phyloP scores from a whole-genome alignment of 1,139 yeast species.

The Kluyveromyces sp. region DNA sequence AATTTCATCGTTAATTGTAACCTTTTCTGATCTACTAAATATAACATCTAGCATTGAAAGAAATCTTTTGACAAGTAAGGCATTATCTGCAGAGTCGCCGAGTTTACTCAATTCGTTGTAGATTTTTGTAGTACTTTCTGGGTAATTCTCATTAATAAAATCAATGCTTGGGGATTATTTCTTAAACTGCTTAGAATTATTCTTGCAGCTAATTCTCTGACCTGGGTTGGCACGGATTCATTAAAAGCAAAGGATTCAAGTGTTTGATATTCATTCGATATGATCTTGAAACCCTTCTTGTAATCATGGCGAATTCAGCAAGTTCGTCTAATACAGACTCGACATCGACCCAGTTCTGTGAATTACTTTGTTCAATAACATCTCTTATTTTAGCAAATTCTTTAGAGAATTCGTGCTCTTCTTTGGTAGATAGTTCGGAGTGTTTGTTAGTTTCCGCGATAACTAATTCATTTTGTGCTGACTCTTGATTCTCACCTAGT shows the following conservation, averaged over 20 bases:
- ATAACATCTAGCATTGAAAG: conserved; percentile 23
- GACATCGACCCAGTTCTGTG: conserved; percentile 15
- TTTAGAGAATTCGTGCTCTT: conserved; percentile 18
- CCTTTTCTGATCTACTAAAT: conserved; percentile 8
- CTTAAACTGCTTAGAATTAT: conserved; percentile 53
- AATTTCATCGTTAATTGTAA: conserved; percentile 11
- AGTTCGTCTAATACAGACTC: conserved; percentile 22
- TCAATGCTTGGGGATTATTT: conserved; percentile 64
- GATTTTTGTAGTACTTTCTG: conserved; percentile 8
- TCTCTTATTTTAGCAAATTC: conserved; percentile 16
- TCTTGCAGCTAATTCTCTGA: conserved; percentile 42
- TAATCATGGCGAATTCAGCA: conserved; percentile 30
- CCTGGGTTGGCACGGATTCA: conserved; percentile 12
- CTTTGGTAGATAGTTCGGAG: background rate
- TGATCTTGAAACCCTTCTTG: conserved; percentile 28
- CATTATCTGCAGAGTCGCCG: background rate
- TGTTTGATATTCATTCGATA: conserved; percentile 23
- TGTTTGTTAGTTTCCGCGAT: background rate
- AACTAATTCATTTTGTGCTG: no score
- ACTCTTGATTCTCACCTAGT: conserved; percentile 17
- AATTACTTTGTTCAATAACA: conserved; percentile 6
- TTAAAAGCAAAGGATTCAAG: conserved; percentile 15
- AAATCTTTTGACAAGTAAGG: conserved; percentile 20
- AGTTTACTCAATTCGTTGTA: background rate
- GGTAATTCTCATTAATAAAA: conserved; percentile 14